Base-by-base conservation (phyloP, 352 stramenopile species). In the Pythium apleroticum region DNA sequence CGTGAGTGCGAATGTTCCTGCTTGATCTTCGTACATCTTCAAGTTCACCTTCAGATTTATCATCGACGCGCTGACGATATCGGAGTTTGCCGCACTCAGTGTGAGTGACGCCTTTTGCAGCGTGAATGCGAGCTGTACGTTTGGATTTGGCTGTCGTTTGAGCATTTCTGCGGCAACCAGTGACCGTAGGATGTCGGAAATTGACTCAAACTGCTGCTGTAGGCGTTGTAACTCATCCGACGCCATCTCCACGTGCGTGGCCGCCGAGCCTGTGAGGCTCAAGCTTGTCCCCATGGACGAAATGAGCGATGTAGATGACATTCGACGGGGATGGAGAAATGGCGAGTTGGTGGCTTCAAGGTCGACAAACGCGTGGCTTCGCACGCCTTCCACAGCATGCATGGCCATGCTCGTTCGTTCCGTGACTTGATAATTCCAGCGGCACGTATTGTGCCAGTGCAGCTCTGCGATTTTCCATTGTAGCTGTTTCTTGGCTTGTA, bases 1-100 rank as follows among this genome's bases (percentile, higher is more conserved):
- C 2, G 71, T 89, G 14, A 91, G 64, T 6, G 81, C 72, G 11
- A 86, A 81, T 3, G 79, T 78, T 0, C 84, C 86, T 2, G 83
- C 92, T 20, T 87, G 74, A 31, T 91, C 81, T 60, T 93, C 79
- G 43, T 81, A 87, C 52, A 90, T 75, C 68, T 88, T 80, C 66
- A 90, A 78, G 43, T 79, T 85, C 49, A 90, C 79, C 27, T 68
- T 71, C 14, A 93, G 70, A 2, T 72, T 69, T 0, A 61, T 67
- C 57, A 86, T 73, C 35, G 71, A 65, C 20, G 80, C 71, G 11
- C 73, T 73, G 39, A 93, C 30, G 52, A 95, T 91, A 37, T 89
- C 80, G n/a, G 74, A 69, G 41, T 78, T 90, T 4, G 78, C 65
- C 12, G 76, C 70, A 41, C 76, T 89, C 11, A 95, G 67, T 20